Conservation (phyloP, 2,329 filamentous ascomycete species). For the Alternaria alternata region DNA sequence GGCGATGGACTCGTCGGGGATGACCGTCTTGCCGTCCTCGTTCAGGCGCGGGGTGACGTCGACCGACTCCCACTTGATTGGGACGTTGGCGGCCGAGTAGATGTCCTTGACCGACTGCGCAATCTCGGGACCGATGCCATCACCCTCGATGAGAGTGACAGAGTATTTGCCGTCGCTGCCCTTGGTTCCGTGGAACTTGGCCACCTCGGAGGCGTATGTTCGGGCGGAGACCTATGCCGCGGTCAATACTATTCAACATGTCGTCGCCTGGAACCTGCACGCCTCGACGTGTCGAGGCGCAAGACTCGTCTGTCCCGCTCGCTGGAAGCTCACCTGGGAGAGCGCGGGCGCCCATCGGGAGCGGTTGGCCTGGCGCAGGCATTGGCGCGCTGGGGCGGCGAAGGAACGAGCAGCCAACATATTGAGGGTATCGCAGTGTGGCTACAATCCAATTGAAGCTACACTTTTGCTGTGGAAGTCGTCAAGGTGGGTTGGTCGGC, state of each 20-base stretch:
- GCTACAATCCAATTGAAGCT: constrained; percentile 46
- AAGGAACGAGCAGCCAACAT: constrained; percentile 87
- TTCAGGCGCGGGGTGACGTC: constrained; percentile 94
- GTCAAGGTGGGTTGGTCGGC: constrained; percentile 26
- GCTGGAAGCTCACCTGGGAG: constrained; percentile 63
- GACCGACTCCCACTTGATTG: constrained; percentile 95
- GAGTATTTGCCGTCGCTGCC: constrained; percentile 91
- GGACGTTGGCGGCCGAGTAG: constrained; percentile 93
- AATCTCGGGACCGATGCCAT: constrained; percentile 98
- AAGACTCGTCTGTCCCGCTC: constrained; percentile 3
- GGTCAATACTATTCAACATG: constrained; percentile 8
- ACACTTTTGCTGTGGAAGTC: constrained; percentile 40
- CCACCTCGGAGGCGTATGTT: constrained; percentile 73
- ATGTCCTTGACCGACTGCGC: constrained; percentile 98
- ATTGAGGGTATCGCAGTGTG: constrained; percentile 53
- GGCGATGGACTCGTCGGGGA: constrained; percentile 89
- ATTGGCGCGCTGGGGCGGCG: constrained; percentile 79
- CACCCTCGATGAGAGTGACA: constrained; percentile 97
- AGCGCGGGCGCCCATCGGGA: constrained; percentile 58
- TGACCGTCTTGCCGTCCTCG: constrained; percentile 94
- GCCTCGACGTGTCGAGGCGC: neutral
- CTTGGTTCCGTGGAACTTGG: constrained; percentile 92
- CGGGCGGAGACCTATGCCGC: constrained; percentile 40
- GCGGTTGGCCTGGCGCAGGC: constrained; percentile 70
- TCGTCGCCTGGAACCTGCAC: neutral